phyloP scores from a whole-genome alignment of 2,329 filamentous ascomycete genomes.

The Mycosphaerella sp. region DNA sequence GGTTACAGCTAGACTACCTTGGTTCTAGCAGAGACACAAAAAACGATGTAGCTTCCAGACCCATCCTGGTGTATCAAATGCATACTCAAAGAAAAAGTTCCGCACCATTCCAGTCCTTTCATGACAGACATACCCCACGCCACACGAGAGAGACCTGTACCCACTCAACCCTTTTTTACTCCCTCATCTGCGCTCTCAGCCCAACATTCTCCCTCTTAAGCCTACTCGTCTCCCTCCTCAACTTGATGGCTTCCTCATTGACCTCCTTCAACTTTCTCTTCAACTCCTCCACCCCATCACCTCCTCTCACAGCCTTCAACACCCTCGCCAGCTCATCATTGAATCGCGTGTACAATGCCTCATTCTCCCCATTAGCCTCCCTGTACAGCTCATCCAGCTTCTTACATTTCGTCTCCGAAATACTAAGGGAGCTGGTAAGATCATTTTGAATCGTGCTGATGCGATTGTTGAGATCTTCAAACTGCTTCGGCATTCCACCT shows the following conservation, averaged over 20 bases:
- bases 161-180: constrained; percentile 20
- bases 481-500: constrained; percentile 54
- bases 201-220: constrained; percentile 77
- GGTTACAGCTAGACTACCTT: too few relatives aligned
- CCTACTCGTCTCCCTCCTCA: constrained; percentile 80
- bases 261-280: constrained; percentile 64
- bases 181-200: constrained; percentile 46
- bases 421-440: constrained; percentile 61
- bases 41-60: not conserved
- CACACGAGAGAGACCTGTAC: not conserved
- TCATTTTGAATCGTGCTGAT: constrained; percentile 63
- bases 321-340: constrained; percentile 86
- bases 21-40: not conserved
- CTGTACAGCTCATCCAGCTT: constrained; percentile 85
- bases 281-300: constrained; percentile 74
- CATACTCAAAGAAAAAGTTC: not conserved
- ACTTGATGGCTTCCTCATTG: constrained; percentile 67
- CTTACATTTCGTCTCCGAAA: constrained; percentile 70
- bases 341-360: constrained; percentile 84
- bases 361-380: constrained; percentile 83
- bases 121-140: not conserved
- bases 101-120: too few relatives aligned
- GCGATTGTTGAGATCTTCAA: constrained; percentile 55
- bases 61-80: constrained; percentile 2
- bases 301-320: constrained; percentile 64